Percentiles rank a stretch among this genome's conserved stretches.
phyloP scores from a whole-genome alignment of 495 filamentous ascomycete species.

The Aspergillus ostianus region DNA sequence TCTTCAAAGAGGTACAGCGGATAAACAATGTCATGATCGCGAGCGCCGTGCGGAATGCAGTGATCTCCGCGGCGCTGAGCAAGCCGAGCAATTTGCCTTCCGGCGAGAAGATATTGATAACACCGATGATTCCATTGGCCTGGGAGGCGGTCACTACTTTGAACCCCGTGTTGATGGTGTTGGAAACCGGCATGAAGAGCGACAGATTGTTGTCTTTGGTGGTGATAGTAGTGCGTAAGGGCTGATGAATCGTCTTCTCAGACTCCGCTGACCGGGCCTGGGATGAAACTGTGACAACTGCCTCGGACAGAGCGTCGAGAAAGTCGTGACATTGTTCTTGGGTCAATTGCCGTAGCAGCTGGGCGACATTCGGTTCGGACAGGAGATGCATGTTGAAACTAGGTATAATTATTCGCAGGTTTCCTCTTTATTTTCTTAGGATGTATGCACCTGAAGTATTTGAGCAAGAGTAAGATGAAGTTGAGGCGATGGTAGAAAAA shows the following conservation, averaged over 20 bases:
- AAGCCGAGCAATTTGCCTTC: constrained; percentile 71
- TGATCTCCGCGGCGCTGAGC: constrained; percentile 80
- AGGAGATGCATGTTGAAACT: constrained; percentile 42
- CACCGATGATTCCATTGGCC: constrained; percentile 53
- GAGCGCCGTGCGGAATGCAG: constrained; percentile 91
- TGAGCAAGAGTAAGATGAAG: not conserved
- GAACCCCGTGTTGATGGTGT: constrained; percentile 53
- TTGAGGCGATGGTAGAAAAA: not conserved
- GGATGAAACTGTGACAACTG: constrained; percentile 30
- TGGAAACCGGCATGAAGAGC: constrained; percentile 86
- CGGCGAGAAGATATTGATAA: constrained; percentile 72
- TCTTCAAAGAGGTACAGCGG: constrained; percentile 45
- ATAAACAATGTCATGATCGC: constrained; percentile 72
- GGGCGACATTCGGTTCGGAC: constrained; percentile 37
- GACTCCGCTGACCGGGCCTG: constrained; percentile 25
- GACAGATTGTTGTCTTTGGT: constrained; percentile 68
- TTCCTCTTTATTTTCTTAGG: not conserved
- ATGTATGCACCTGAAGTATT: not conserved
- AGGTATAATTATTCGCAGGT: not conserved
- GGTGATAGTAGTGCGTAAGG: constrained; percentile 67
- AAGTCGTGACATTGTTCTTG: constrained; percentile 34
- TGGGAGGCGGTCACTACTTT: constrained; percentile 58
- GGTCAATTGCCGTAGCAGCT: constrained; percentile 36
- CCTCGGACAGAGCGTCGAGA: constrained; percentile 29
- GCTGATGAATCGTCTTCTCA: constrained; percentile 59